phyloP scores from a whole-genome alignment of 805 yeast species.

The Alloascoidea hylecoeti region DNA sequence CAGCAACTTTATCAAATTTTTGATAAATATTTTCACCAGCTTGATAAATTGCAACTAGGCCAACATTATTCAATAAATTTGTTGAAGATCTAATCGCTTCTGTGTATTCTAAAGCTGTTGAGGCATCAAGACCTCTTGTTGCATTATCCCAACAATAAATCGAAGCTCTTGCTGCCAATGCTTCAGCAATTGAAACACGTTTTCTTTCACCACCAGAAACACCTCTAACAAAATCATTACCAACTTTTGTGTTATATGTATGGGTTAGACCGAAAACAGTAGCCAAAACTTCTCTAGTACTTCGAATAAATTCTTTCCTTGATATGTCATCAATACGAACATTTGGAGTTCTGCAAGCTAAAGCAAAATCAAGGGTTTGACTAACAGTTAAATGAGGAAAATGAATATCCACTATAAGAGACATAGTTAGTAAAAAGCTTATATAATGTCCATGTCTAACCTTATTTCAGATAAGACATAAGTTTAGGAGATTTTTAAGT shows the following conservation, averaged over 20 bases:
- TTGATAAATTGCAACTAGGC: constrained; percentile 58
- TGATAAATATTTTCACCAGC: constrained; percentile 55
- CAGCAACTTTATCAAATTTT: constrained; percentile 46
- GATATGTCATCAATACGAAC: constrained; percentile 31
- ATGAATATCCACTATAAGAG: constrained; percentile 49
- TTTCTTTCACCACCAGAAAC: constrained; percentile 82
- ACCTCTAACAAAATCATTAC: constrained; percentile 51
- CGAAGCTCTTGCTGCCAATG: constrained; percentile 47
- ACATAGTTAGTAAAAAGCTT: background rate
- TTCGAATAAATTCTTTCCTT: constrained; percentile 31
- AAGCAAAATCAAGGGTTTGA: constrained; percentile 58
- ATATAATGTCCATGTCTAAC: background rate
- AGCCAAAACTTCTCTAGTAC: constrained; percentile 30
- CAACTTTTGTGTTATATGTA: constrained; percentile 47
- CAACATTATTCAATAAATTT: constrained; percentile 32
- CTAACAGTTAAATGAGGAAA: constrained; percentile 68
- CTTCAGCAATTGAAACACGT: constrained; percentile 75
- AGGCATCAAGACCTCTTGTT: constrained; percentile 75
- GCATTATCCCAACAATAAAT: constrained; percentile 71
- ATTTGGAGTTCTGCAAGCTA: constrained; percentile 53
- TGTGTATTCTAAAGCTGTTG: constrained; percentile 68
- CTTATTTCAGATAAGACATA: no score
- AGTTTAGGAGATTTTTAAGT: constrained; percentile 4
- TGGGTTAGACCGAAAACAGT: constrained; percentile 48
- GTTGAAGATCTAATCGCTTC: constrained; percentile 55